Evolutionary conservation across 306 rosid species (phyloP), one percentile per base, ranked within the genome.

Genomic region (Rosa chinensis): DNA sequence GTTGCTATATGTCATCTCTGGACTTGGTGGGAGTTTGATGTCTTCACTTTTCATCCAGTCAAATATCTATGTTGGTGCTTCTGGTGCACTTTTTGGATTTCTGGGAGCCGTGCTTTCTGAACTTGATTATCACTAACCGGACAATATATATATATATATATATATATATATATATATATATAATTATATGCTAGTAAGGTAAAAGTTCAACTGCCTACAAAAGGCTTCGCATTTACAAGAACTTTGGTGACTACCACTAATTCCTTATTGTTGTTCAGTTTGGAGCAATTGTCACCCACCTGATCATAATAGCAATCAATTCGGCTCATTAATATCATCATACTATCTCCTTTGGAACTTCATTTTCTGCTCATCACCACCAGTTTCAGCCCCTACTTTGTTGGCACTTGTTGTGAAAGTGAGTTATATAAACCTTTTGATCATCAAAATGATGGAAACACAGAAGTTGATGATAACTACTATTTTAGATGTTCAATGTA

Each of bases 181-280:
- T 25, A 91, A n/a, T n/a, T 95, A 35, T 95, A 95, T 81, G 82
- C 87, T 18, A 95, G 87, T 64, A 95, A 95, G 98, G n/a, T n/a
- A n/a, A n/a, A n/a, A n/a, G 99, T 67, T 73, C 62, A 74, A 75
- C 71, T 80, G 58, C 52, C 68, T 62, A 58, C 28, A 37, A 68
- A 18, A 42, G 16, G 42, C 40, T 44, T 45, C 28, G 10, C 4
- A 18, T 39, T 28, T 25, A 16, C 20, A 66, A 44, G 2, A 25
- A 10, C 4, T 2, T 47, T 67, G 48, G 10, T 73, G 45, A 21
- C 10, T 43, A 56, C 28, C 5, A 40, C 62, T 76, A 45, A 63
- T 47, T 44, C 21, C 13, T 17, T 9, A 3, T 18, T 28, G 4
- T 28, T 82, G 53, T 86, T 84, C 89, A 95, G 99, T 71, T 92